Base-by-base conservation (phyloP, 1,284 basidiomycete genomes). In the Rugosomyces carneus region DNA sequence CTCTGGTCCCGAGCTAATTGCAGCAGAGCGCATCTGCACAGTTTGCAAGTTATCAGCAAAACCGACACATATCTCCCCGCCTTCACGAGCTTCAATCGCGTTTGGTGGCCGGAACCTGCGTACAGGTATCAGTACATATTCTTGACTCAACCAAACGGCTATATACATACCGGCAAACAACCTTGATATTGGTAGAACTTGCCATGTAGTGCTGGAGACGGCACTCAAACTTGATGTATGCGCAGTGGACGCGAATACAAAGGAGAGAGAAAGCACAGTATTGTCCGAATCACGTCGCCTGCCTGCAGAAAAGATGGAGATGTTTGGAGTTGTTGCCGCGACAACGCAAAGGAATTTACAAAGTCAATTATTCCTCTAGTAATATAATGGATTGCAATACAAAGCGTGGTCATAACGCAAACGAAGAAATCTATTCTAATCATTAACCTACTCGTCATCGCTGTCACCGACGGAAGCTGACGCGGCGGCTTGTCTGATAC, bases 91-190 rank as follows among this genome's bases (percentile, higher is more conserved):
- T 70, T 99, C 95, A 61, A 97, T 83, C 50, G 91, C 71, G 69
- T 99, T 99, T 55, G 89, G 82, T 18, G 96, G 95, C 56, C 95
- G 93, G 69, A 99, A 99, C 50, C 94, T 95, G 53, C 18, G n/a
- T 34, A 18, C 16, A 13, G 27, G 21, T 19, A 49, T 55, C 45
- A 48, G 50, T 27, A 41, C 16, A 16, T 40, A 38, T 37, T 31
- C 47, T 9, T 9, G 38, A 34, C 36, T 39, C 27, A 40, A 37
- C 40, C 44, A 39, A 37, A 37, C 47, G 42, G 44, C 26, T 34
- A 43, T 32, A 36, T 45, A 66, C 84, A 59, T 59, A 92, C 90
- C 92, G 89, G 76, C 93, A 95, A 57, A 95, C 89, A 61, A 95
- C 92, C 73, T 95, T 91, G 73, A 91, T 90, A 61, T 91, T 91